Evolutionary conservation across 352 stramenopile species (phyloP).

Genomic region (Labyrinthula sp.): DNA sequence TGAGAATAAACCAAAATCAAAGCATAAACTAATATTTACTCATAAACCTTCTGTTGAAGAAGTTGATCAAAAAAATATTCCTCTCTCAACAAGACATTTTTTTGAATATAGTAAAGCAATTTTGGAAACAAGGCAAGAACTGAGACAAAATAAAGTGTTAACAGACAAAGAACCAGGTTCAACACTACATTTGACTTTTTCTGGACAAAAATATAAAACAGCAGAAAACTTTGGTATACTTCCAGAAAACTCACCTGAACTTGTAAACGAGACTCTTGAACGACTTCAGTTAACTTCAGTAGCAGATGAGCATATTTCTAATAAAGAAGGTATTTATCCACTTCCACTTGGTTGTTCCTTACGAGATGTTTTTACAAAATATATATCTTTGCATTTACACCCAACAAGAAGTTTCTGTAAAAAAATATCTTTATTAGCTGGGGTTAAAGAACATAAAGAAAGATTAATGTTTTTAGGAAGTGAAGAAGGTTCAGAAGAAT

Average conservation of each 20-base stretch:
- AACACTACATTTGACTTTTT: constrained; percentile 45
- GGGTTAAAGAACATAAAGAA: constrained; percentile 8
- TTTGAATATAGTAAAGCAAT: too few species aligned
- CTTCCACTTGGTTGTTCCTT: too few species aligned
- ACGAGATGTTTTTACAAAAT: constrained; percentile 62
- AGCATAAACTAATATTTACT: too few species aligned
- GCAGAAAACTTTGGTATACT: constrained; percentile 77
- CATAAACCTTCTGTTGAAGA: too few species aligned
- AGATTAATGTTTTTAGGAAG: constrained; percentile 1
- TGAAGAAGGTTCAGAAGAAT: constrained; percentile 10
- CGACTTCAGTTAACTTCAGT: constrained; percentile 57
- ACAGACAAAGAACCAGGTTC: too few species aligned
- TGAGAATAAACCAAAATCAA: too few species aligned
- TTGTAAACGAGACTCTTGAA: constrained; percentile 56
- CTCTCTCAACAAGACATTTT: too few species aligned
- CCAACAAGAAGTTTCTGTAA: constrained; percentile 56
- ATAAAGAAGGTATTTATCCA: too few species aligned
- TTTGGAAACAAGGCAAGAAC: too few species aligned
- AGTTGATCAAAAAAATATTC: too few species aligned
- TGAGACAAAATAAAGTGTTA: too few species aligned
- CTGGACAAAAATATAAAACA: constrained; percentile 61
- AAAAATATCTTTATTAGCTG: constrained; percentile 33
- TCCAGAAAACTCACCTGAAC: constrained; percentile 52
- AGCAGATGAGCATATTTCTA: too few species aligned
- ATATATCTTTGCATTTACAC: constrained; percentile 71